Evolutionary conservation across 345 rosid species (phyloP).

Genomic region (Brassica nigra): DNA sequence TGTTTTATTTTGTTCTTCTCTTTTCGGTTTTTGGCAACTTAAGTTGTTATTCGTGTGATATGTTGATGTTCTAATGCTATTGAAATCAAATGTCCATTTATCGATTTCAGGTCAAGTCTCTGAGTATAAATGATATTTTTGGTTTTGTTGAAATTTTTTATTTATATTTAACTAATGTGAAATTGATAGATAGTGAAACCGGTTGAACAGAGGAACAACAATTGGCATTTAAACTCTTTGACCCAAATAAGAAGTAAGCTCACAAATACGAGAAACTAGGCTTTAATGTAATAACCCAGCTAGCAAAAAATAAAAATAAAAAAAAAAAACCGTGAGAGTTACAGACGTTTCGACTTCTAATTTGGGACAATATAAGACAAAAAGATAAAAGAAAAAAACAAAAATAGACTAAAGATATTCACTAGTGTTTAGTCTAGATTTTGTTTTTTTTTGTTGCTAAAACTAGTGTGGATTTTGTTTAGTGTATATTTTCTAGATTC

Average conservation of each 20-base stretch:
- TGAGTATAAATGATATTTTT: neutral
- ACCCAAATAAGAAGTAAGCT: neutral
- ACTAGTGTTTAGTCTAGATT: too few species aligned
- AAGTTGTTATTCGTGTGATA: neutral
- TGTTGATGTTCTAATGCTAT: neutral
- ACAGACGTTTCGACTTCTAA: neutral
- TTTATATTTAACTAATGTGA: neutral
- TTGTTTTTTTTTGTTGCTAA: too few species aligned
- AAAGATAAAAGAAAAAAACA: neutral
- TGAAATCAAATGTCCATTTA: neutral
- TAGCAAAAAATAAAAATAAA: too few species aligned
- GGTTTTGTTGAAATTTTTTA: neutral
- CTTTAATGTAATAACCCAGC: neutral
- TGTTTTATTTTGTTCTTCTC: neutral
- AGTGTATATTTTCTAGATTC: too few species aligned
- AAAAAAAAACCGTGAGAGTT: neutral
- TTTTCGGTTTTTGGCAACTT: neutral
- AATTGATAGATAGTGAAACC: neutral
- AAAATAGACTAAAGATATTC: neutral
- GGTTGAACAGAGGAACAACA: neutral
- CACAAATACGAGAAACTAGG: neutral
- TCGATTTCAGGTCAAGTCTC: neutral
- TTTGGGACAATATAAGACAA: neutral
- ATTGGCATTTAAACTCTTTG: neutral
- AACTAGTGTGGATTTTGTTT: too few species aligned